Evolutionary conservation across 1,284 basidiomycete species (phyloP), one percentile per base, ranked within the genome.

Genomic region (Cryptococcus floricola): DNA sequence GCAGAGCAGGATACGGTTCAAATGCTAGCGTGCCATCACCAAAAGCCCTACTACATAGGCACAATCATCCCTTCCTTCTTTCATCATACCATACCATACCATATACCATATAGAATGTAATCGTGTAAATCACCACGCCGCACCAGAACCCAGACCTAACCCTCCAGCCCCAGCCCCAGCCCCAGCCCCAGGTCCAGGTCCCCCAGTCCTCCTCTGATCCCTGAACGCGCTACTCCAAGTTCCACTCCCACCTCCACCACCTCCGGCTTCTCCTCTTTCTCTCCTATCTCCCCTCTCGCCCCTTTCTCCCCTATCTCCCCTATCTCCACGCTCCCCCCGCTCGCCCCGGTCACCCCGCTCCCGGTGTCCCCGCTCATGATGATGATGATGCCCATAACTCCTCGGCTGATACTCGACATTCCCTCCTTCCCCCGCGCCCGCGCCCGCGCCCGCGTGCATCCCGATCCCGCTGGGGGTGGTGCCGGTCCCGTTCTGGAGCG

Each of bases 241-340:
- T 10, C 31, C 31, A 34, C 31, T 34, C 31, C 31, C 31, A 8
- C 31, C 3, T 5, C 48, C 37, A n/a, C 23, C 48, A n/a, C 23
- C 48, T n/a, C 31, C 48, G 31, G 31, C 14, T 18, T 46, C 44
- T 19, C 5, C 3, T 18, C 27, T 46, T 16, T 46, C 44, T 4
- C 44, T 45, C 31, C 25, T 6, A 37, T 34, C 52, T 27, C 37
- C 23, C 16, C 42, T 49, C 34, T 39, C 34, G n/a, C 43, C 37
- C 37, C 44, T 25, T 34, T 38, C 47, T 48, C 16, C 51, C 23
- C 27, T 44, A 2, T 28, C 42, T 19, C 49, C 48, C 19, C 56
- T 53, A 5, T 58, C 57, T 13, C 52, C 42, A 13, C 50, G 39
- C 27, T 39, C 56, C 13, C 52, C 55, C 2, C 44, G 19, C 19